These are phyloP conservation scores for Serpula lacrymans DNA, from an alignment of 768 basidiomycete species.

Conservation along the genomic window DNA sequence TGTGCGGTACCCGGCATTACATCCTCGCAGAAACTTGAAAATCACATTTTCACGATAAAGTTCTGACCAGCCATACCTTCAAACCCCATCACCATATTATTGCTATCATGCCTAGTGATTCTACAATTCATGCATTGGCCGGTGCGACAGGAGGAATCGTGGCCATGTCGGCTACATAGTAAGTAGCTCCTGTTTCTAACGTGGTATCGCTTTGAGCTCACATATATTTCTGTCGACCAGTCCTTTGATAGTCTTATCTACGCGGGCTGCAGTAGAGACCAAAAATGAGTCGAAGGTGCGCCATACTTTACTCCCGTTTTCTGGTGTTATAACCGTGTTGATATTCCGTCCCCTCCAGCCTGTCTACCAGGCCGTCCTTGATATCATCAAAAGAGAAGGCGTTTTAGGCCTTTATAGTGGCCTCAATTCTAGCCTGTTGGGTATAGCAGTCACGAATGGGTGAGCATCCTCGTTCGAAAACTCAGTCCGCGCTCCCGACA, in stretches of 20 bases:
- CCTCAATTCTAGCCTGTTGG: constrained; percentile 77
- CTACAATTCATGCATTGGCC: constrained; percentile 80
- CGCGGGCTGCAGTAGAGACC: constrained; percentile 87
- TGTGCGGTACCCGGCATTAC: too few relatives aligned
- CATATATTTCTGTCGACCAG: constrained; percentile 35
- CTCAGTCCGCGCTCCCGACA: too few relatives aligned
- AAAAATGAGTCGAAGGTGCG: constrained; percentile 72
- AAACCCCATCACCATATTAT: constrained; percentile 4
- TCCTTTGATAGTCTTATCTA: constrained; percentile 89
- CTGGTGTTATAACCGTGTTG: not conserved
- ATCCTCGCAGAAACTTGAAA: too few relatives aligned
- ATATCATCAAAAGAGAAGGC: constrained; percentile 84
- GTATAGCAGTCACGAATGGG: constrained; percentile 94
- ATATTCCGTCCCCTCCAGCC: constrained; percentile 39
- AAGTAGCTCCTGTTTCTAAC: constrained; percentile 23
- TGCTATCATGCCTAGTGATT: constrained; percentile 63
- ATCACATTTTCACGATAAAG: too few relatives aligned
- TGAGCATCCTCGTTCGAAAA: constrained; percentile 31
- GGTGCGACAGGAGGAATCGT: constrained; percentile 88
- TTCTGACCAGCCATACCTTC: constrained; percentile 7
- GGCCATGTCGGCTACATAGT: constrained; percentile 92
- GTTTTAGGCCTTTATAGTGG: constrained; percentile 84
- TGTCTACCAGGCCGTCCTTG: constrained; percentile 60
- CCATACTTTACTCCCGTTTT: not conserved
- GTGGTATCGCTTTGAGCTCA: too few relatives aligned